Evolutionary conservation across 352 stramenopile species (phyloP), one percentile per base, ranked within the genome.

Genomic region (Pythium coloratum): DNA sequence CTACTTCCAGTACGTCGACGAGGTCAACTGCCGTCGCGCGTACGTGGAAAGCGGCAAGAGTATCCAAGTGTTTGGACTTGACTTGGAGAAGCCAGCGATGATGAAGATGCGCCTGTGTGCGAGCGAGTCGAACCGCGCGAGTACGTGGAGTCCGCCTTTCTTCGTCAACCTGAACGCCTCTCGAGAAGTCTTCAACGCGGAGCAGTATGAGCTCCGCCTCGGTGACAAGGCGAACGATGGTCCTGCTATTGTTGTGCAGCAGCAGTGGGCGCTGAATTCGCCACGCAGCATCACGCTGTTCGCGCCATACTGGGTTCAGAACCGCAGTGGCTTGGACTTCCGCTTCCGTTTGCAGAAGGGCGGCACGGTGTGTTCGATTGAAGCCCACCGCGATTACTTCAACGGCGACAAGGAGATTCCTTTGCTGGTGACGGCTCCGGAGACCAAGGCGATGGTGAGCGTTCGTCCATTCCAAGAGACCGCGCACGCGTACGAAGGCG

Each of bases 291-390:
- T 94, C n/a, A 81, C 80, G 49, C 65, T 96, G 20, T 94, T 80
- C 53, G 77, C 74, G 12, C 88, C 86, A 6, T 96, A 89, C 65
- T 96, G 88, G 88, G 89, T 96, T 64, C 86, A 93, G 62, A 96
- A 96, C 64, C 82, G 84, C 36, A 89, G 76, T 61, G 88, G 88
- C 8, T 73, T 96, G 10, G 88, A 96, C 34, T 67, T 95, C 44
- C 69, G 71, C 3, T 84, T 91, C 61, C 90, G 88, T 38, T 24
- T 94, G 16, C 66, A 76, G 26, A 84, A 89, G 57, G 85, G 83
- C 34, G 73, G 76, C 9, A 51, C 82, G 13, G 42, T 68, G 46
- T 92, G 77, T 56, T 76, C 85, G 18, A 64, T 83, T 16, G 85
- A 95, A 54, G 65, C 92, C 34, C 88, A 96, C 62, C 83, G 82